These are phyloP conservation scores for Tripidium arundinaceum DNA, from an alignment of 202 grass and related monocot species.

Conservation along the genomic window DNA sequence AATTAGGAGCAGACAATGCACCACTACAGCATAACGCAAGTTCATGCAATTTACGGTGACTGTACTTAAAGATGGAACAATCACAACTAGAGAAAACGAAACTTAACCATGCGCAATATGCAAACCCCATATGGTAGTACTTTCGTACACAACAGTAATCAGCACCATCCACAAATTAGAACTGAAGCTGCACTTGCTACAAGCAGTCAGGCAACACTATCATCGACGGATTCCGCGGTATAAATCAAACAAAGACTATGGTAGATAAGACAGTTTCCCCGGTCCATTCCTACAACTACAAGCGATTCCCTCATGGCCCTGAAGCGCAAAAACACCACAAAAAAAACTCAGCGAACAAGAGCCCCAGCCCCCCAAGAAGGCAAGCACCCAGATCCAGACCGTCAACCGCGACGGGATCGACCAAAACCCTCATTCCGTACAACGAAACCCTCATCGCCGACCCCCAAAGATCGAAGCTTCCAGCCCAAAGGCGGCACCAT, in stretches of 20 bases:
- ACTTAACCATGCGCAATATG: background rate
- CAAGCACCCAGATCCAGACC: conserved; percentile 33
- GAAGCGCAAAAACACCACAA: background rate
- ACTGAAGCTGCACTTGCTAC: background rate
- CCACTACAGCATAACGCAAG: background rate
- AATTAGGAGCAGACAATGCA: background rate
- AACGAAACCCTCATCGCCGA: background rate
- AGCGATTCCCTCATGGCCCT: background rate
- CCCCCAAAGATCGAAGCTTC: background rate
- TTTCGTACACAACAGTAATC: background rate
- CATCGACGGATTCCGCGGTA: background rate
- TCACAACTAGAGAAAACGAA: background rate
- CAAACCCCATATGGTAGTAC: background rate
- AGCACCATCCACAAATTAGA: background rate
- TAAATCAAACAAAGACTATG: background rate
- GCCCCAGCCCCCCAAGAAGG: background rate
- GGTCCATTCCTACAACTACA: background rate
- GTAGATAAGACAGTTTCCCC: background rate
- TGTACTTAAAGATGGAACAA: background rate
- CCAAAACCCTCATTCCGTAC: background rate
- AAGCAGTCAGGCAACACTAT: background rate
- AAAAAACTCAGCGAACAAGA: background rate
- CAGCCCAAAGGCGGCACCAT: background rate
- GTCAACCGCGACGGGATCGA: background rate
- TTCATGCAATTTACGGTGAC: background rate